Evolutionary conservation across 495 filamentous ascomycete species (phyloP), one percentile per base, ranked within the genome.

Genomic region (Penicillium paxilli): DNA sequence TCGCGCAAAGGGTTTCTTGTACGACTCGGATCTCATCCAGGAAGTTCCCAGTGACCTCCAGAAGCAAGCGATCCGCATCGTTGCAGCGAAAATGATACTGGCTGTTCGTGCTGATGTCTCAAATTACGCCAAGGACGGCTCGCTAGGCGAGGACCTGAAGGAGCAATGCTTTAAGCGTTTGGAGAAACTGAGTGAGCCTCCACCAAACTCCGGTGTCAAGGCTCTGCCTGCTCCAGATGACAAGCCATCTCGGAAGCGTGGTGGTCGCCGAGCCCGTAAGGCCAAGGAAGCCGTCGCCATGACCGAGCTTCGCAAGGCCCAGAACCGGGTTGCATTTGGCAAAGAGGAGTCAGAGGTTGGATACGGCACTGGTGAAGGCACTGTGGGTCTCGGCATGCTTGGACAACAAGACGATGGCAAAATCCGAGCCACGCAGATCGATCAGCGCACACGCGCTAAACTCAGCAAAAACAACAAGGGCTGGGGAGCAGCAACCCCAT

Each of bases 251-350:
- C 78, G 92, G 17, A 98, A 98, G 73, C 89, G 94, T 58, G 94
- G 94, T 68, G 94, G 94, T 44, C 80, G 95, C 23, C 81, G 92
- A 55, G 94, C 92, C 4, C 83, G 94, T 33, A 96, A 96, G 68
- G 94, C 92, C 54, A 98, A 98, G 79, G 95, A 97, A 75, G 92
- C 92, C 8, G 88, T 88, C 5, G 93, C 94, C 53, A 96, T 97
- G 92, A 98, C 94, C 2, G 94, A 98, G 51, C 76, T 98, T 25
- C 88, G 92, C 51, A 98, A 98, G 65, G 91, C 92, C 7, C 93
- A 96, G 72, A 98, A 98, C 72, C 84, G 94, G 20, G 87, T 98
- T 81, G 91, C 88, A 0, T 98, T 98, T 59, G 93, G 93, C 46
- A 94, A 95, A 62, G 94, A 98, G 63, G 94, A 98, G 69, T 84